Evolutionary conservation across 176 grass and related monocot genomes (phyloP), one percentile per base, ranked within the genome.

Genomic region (Panicum miliaceum): DNA sequence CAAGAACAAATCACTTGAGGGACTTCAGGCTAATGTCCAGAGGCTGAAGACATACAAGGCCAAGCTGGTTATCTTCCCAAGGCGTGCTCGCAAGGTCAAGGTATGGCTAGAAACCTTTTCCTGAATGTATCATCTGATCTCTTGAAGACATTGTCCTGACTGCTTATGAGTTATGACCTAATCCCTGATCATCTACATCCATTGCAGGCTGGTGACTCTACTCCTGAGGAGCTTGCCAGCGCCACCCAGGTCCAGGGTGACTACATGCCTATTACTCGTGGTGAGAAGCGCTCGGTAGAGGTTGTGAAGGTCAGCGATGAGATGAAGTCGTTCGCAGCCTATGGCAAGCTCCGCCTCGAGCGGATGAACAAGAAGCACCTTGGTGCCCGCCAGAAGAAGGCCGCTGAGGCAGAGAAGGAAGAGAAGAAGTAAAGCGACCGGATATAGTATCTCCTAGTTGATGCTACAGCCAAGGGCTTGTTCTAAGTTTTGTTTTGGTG

Each of bases 41-140:
- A 88, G 94, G 84, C 88, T 97, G 2, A 97, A 94, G 75, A 97
- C 88, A 15, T 97, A 97, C 88, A 94, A 97, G 74, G 94, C 94
- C 51, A 97, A 97, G 76, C 88, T 94, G 13, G 92, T 93, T 66
- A 97, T 97, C 90, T 97, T 94, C 92, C 95, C 92, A 94, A 94
- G 90, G 83, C 80, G 75, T 82, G 87, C 92, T 59, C 84, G 82
- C 68, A 94, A 94, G 71, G 90, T 91, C 52, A 94, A 91, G 92
- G 94, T 91, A 97, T 57, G 75, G 1, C 8, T 45, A 0, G 5
- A 11, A 6, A 60, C 48, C 2, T n/a, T 36, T 62, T 45, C 3
- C 32, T 64, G 0, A 43, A 43, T 6, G 8, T 42, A 7, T 64
- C 7, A 0, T 23, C n/a, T n/a, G n/a, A n/a, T n/a, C 11, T 7